Conservation (phyloP, 352 stramenopile species). For the Globisporangium spiculum region DNA sequence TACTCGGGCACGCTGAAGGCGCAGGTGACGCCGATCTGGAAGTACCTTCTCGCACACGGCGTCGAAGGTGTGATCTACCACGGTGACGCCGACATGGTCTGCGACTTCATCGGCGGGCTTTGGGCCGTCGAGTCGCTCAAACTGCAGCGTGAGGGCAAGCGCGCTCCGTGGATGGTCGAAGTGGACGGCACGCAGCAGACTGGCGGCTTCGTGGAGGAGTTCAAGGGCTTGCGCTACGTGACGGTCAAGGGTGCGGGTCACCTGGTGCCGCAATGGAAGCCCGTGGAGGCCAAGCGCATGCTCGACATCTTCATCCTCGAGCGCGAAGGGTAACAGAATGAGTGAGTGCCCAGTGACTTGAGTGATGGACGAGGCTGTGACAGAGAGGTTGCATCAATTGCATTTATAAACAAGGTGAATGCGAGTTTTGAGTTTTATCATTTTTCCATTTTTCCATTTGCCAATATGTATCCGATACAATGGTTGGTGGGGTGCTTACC, state of each 20-base stretch:
- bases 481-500: neutral
- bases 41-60: slow-evolving; percentile 32
- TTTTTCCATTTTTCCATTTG: neutral
- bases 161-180: slow-evolving; percentile 37
- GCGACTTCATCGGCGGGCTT: slow-evolving; percentile 60
- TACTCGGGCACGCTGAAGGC: slow-evolving; percentile 44
- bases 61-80: slow-evolving; percentile 51
- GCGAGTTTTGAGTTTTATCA: neutral
- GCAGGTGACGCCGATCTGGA: slow-evolving; percentile 53
- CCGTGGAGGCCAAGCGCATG: slow-evolving; percentile 63
- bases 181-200: slow-evolving; percentile 54
- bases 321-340: slow-evolving; percentile 23
- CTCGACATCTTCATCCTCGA: slow-evolving; percentile 69
- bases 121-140: slow-evolving; percentile 71
- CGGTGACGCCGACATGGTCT: slow-evolving; percentile 65
- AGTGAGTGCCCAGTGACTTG: slow-evolving; percentile 37
- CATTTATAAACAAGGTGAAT: neutral
- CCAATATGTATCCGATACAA: neutral
- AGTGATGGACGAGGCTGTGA: slow-evolving; percentile 40
- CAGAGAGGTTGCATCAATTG: neutral
- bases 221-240: slow-evolving; percentile 82
- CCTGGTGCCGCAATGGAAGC: slow-evolving; percentile 85
- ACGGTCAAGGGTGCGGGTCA: slow-evolving; percentile 91
- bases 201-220: slow-evolving; percentile 80
- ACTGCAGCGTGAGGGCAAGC: slow-evolving; percentile 36